Percentiles rank a stretch among this genome's conserved stretches.
Conservation (phyloP, 106 monocot genomes). For the Triglochin maritima region DNA sequence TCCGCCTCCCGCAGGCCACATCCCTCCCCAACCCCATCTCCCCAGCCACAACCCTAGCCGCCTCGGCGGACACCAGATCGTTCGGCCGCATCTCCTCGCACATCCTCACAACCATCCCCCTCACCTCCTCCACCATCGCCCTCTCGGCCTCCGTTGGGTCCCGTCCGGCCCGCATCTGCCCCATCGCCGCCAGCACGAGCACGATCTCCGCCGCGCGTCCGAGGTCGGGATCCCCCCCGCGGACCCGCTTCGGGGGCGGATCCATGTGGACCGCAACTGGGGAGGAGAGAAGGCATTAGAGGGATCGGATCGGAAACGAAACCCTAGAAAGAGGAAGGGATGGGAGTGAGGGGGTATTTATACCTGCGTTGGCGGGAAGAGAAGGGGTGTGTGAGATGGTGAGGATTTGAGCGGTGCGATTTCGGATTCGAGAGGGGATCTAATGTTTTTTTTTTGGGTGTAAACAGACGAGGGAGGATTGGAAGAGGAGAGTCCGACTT, state of each 20-base stretch:
- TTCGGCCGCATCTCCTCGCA: constrained; percentile 51
- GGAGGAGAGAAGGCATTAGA: background rate
- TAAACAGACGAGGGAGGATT: too few species aligned
- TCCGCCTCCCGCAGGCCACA: constrained; percentile 1
- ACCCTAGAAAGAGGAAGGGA: constrained; percentile 2
- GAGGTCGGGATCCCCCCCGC: constrained; percentile 18
- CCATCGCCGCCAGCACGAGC: constrained; percentile 80
- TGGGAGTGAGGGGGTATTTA: background rate
- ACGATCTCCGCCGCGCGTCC: constrained; percentile 83
- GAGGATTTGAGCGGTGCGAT: too few species aligned
- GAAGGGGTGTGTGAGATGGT: too few species aligned
- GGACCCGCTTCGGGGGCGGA: constrained; percentile 6
- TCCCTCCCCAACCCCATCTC: constrained; percentile 55
- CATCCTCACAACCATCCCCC: constrained; percentile 35
- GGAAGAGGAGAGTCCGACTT: too few species aligned
- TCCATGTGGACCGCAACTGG: background rate
- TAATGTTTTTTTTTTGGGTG: too few species aligned
- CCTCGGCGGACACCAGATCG: constrained; percentile 73
- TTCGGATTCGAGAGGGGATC: too few species aligned
- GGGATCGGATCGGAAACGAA: background rate
- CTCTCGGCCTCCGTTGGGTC: constrained; percentile 54
- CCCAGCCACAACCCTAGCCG: constrained; percentile 68
- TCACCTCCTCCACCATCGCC: constrained; percentile 63
- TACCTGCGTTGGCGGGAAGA: background rate
- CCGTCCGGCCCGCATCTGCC: constrained; percentile 60